phyloP scores from a whole-genome alignment of 441 rosid species.

The Populus hybrid region DNA sequence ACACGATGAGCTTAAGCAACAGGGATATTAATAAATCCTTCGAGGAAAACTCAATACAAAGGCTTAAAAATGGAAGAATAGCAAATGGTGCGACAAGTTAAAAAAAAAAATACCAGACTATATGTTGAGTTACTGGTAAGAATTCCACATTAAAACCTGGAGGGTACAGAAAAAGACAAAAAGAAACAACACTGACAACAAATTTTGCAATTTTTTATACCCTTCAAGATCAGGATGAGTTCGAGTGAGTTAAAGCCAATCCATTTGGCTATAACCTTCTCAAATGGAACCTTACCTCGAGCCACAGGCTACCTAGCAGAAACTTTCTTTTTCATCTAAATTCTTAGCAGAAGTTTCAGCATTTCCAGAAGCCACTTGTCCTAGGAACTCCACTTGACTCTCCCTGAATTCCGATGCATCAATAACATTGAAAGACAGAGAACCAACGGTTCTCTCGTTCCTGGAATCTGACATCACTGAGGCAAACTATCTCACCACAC shows the following conservation, averaged over 20 bases:
- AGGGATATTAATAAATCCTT: background rate
- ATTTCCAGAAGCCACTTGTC: conserved; percentile 27
- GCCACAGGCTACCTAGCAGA: conserved; percentile 53
- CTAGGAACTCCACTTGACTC: background rate
- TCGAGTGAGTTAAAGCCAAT: conserved; percentile 76
- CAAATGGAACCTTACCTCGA: conserved; percentile 83
- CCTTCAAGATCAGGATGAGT: conserved; percentile 98
- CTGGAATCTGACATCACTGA: conserved; percentile 22
- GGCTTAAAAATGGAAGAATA: background rate
- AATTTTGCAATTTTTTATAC: conserved; percentile 17
- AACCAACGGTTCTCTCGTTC: conserved; percentile 52
- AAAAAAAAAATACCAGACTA: background rate
- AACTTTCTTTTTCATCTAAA: conserved; percentile 22
- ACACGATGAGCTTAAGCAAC: background rate
- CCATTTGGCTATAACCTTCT: conserved; percentile 93
- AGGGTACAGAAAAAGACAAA: background rate
- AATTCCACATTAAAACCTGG: background rate
- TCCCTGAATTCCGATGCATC: background rate
- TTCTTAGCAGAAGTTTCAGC: conserved; percentile 32
- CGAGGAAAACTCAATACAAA: background rate
- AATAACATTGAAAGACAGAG: conserved; percentile 59
- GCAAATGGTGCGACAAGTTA: background rate
- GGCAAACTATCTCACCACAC: conserved; percentile 38
- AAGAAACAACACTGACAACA: background rate
- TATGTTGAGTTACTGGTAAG: background rate